Evolutionary conservation across 192 early-diverging fungal species (phyloP).

Genomic region (Phycomyces nitens): DNA sequence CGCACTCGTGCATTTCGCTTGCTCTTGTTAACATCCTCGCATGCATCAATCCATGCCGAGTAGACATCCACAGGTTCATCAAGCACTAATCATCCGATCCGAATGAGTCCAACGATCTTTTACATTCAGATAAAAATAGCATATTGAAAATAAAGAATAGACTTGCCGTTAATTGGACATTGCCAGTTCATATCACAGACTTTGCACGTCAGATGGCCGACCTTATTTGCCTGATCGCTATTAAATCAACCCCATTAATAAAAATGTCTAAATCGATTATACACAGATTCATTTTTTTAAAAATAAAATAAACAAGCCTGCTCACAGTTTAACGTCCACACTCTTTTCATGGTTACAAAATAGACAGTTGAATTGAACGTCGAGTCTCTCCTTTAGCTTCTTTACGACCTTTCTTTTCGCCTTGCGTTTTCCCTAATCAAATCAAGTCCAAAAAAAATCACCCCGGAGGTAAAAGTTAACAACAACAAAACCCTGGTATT

Average conservation of each 20-base stretch:
- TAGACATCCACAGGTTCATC: slow-evolving; percentile 87
- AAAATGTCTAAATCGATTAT: background rate
- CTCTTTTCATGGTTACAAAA: slow-evolving; percentile 88
- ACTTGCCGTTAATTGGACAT: slow-evolving; percentile 62
- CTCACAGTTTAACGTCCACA: slow-evolving; percentile 72
- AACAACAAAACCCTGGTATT: too few species aligned
- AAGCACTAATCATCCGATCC: slow-evolving; percentile 43
- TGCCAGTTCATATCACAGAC: slow-evolving; percentile 76
- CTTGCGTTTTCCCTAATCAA: slow-evolving; percentile 69
- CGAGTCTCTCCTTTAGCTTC: slow-evolving; percentile 61
- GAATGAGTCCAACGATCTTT: background rate
- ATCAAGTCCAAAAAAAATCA: background rate
- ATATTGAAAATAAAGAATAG: background rate
- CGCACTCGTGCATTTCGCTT: slow-evolving; percentile 16
- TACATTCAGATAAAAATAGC: background rate
- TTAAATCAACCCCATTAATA: too few species aligned
- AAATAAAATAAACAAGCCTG: background rate
- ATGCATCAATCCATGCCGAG: slow-evolving; percentile 85
- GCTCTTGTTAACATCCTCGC: slow-evolving; percentile 52
- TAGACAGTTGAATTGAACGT: slow-evolving; percentile 75
- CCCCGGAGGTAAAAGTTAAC: too few species aligned
- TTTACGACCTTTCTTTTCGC: slow-evolving; percentile 66
- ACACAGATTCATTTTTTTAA: too few species aligned
- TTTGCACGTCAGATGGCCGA: slow-evolving; percentile 75
- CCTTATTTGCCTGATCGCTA: slow-evolving; percentile 65